Base-by-base conservation (phyloP, 2,329 filamentous ascomycete species). In the Paraphaeosphaeria minitans region DNA sequence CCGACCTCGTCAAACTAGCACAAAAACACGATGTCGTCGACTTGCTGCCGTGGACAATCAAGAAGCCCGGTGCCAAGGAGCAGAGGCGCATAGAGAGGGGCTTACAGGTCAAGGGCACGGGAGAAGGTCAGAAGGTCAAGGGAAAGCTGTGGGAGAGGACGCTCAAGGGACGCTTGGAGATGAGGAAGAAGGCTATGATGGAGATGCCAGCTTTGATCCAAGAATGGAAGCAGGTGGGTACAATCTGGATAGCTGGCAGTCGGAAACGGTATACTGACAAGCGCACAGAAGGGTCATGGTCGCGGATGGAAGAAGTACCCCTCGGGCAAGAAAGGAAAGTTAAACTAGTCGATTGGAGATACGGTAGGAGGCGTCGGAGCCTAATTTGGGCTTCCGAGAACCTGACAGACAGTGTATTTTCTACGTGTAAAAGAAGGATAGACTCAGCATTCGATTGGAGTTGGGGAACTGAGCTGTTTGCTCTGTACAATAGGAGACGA, bases 181-280 rank as follows among this genome's bases (percentile, higher is more conserved):
- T 91, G 81, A 88, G 93, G 80, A 90, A 90, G 84, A 86, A 91
- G 78, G 95, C 95, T 59, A 97, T 98, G 92, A 78, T 96, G 81
- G 88, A 89, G 60, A 99, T 99, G 95, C 93, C 94, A 64, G 87
- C 89, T 72, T 86, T 98, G 81, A 91, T 99, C 76, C 87, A 90
- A 78, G 84, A 90, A 77, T 99, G 94, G 95, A 97, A 97, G 81
- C 88, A 90, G 86, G 91, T 95, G 81, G 76, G 87, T 67, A 52
- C 37, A 19, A 13, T 19, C 13, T 2, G 5, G 42, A 51, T 56
- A 53, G 13, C 64, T 65, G 59, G 59, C 10, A 7, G 46, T 53
- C 42, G 46, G 31, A 54, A 24, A 37, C 24, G 39, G 51, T 19
- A 59, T 67, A 78, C 83, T 77, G 82, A 70, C 21, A 53, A 9